phyloP scores from a whole-genome alignment of 2,329 filamentous ascomycete species.

The Graphilbum fragrans region DNA sequence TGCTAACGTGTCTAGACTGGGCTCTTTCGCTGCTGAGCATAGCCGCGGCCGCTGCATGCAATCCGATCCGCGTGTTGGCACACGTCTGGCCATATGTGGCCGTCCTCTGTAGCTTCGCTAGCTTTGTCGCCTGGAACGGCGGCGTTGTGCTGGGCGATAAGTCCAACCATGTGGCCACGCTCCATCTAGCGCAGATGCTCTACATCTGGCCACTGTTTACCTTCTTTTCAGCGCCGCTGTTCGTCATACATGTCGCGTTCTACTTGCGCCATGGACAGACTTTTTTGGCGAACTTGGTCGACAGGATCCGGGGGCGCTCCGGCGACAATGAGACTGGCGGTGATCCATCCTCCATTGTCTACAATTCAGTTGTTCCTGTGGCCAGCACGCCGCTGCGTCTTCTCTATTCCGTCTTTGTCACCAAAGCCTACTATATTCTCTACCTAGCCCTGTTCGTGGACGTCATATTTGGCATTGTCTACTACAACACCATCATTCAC shows the following conservation, averaged over 20 bases:
- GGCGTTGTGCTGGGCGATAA: slow-evolving; percentile 93
- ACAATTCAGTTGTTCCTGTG: background rate
- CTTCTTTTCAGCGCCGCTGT: slow-evolving; percentile 79
- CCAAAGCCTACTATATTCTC: slow-evolving; percentile 22
- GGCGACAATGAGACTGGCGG: no score
- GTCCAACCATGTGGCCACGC: slow-evolving; percentile 78
- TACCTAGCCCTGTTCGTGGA: slow-evolving; percentile 23
- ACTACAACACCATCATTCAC: slow-evolving; percentile 85
- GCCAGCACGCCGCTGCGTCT: slow-evolving; percentile 1
- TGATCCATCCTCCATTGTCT: no score
- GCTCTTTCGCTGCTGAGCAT: slow-evolving; percentile 51
- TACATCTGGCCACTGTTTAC: slow-evolving; percentile 86
- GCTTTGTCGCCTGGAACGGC: slow-evolving; percentile 77
- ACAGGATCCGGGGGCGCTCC: background rate
- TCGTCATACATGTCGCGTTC: slow-evolving; percentile 25
- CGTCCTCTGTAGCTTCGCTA: slow-evolving; percentile 54
- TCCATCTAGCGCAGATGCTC: slow-evolving; percentile 85
- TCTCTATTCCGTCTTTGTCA: slow-evolving; percentile 15
- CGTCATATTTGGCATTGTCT: slow-evolving; percentile 39
- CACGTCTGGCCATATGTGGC: slow-evolving; percentile 47
- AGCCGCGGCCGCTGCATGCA: slow-evolving; percentile 39
- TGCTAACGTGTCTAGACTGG: slow-evolving; percentile 29
- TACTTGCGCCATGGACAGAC: background rate
- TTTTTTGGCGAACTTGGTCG: background rate
- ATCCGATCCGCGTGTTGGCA: slow-evolving; percentile 30